phyloP scores from a whole-genome alignment of 345 rosid species.

The Brassica rapa region DNA sequence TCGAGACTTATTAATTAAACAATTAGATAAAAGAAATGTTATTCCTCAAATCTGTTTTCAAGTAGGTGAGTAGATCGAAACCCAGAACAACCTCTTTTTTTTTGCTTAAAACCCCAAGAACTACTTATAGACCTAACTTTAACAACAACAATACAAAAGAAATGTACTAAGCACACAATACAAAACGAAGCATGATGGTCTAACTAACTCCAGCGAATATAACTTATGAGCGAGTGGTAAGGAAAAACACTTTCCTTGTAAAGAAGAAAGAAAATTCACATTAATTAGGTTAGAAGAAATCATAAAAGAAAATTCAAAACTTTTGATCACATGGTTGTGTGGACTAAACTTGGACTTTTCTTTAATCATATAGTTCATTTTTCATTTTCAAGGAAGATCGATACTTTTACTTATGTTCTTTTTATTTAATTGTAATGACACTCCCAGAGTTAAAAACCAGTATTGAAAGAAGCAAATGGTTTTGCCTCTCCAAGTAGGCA shows the following conservation, averaged over 20 bases:
- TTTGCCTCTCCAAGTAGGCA: constrained; percentile 40
- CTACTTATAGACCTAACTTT: neutral
- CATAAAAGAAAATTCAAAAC: constrained; percentile 28
- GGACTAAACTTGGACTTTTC: constrained; percentile 50
- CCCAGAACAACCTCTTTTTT: no score
- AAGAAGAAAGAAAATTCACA: constrained; percentile 23
- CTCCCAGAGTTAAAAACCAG: neutral
- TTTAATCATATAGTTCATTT: constrained; percentile 30
- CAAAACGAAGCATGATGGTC: neutral
- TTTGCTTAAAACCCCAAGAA: no score
- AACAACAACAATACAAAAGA: neutral
- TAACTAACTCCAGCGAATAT: constrained; percentile 15
- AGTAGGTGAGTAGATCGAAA: neutral
- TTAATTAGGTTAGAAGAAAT: constrained; percentile 38
- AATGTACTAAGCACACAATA: neutral
- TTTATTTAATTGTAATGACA: constrained; percentile 4
- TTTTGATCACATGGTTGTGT: constrained; percentile 45
- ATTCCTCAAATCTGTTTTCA: neutral
- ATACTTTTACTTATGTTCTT: constrained; percentile 10
- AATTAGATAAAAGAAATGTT: neutral
- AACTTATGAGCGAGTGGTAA: constrained; percentile 1
- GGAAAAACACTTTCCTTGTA: constrained; percentile 16
- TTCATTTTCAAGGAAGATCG: constrained; percentile 40
- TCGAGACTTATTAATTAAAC: constrained; percentile 1
- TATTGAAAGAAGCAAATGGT: constrained; percentile 17